Percentiles rank a stretch among this genome's conserved stretches.
These are phyloP conservation scores for Corrigiola litoralis DNA, from an alignment of 179 eudicot genomes.

Conservation along the genomic window DNA sequence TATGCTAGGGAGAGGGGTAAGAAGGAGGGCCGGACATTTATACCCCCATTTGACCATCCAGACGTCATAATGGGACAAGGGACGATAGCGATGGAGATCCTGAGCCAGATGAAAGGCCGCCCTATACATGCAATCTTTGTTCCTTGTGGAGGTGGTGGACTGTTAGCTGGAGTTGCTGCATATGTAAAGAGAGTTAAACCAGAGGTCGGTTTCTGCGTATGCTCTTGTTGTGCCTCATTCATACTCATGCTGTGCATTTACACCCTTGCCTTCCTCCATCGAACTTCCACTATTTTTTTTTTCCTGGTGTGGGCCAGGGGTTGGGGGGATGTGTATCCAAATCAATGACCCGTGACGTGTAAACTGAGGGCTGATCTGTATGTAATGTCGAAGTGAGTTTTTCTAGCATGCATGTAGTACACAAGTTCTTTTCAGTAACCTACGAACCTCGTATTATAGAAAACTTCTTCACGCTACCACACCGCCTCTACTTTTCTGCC, in stretches of 20 bases:
- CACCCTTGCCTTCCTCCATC: neutral
- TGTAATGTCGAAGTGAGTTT: too few species aligned
- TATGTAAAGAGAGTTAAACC: conserved; percentile 89
- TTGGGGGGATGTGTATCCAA: too few species aligned
- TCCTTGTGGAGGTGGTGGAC: conserved; percentile 97
- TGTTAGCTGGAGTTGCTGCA: conserved; percentile 96
- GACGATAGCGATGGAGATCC: conserved; percentile 95
- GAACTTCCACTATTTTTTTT: neutral
- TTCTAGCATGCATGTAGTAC: too few species aligned
- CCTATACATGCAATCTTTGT: conserved; percentile 89
- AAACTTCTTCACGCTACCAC: too few species aligned
- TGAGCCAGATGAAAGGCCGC: conserved; percentile 53
- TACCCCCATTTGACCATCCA: conserved; percentile 97
- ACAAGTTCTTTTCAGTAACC: too few species aligned
- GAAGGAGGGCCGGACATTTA: conserved; percentile 74
- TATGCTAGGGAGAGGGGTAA: conserved; percentile 69
- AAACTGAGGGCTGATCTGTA: too few species aligned
- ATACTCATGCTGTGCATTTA: neutral
- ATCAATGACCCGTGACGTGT: too few species aligned
- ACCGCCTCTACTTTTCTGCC: neutral
- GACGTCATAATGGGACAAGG: conserved; percentile 92
- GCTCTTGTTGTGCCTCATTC: neutral
- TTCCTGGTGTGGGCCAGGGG: neutral
- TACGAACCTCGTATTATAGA: too few species aligned
- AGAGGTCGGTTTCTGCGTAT: conserved; percentile 41